phyloP scores from a whole-genome alignment of 2,329 filamentous ascomycete genomes.

The Colletotrichum simmondsii region DNA sequence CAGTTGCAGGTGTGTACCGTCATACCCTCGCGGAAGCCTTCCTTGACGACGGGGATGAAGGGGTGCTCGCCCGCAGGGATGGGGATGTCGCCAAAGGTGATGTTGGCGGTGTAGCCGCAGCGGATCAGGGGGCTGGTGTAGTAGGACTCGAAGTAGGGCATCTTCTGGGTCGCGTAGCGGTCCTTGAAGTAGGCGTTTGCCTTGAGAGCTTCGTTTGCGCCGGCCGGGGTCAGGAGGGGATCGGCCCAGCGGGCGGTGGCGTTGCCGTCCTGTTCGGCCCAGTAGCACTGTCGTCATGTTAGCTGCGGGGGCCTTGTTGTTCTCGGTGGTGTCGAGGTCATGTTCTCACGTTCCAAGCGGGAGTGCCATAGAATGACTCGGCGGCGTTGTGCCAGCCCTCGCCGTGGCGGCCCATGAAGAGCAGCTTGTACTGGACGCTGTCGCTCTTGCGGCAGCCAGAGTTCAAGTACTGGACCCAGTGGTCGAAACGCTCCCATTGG shows the following conservation, averaged over 20 bases:
- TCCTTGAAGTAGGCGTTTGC: constrained; percentile 70
- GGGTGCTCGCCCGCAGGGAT: constrained; percentile 59
- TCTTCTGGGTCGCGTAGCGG: constrained; percentile 61
- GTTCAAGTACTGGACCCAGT: constrained; percentile 68
- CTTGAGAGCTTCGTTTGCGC: constrained; percentile 65
- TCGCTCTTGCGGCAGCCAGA: constrained; percentile 45
- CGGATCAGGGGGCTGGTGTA: constrained; percentile 73
- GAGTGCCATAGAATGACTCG: constrained; percentile 74
- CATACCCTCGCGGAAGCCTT: constrained; percentile 73
- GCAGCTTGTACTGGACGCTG: constrained; percentile 70
- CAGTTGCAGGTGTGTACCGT: constrained; percentile 77
- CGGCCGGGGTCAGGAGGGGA: constrained; percentile 68
- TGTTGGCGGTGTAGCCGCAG: constrained; percentile 70
- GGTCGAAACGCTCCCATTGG: constrained; percentile 73
- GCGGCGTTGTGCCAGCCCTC: constrained; percentile 74
- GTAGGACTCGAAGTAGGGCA: constrained; percentile 71
- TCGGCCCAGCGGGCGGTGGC: constrained; percentile 72
- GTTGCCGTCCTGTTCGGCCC: constrained; percentile 73
- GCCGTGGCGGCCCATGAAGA: constrained; percentile 77
- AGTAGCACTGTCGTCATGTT: constrained; percentile 65
- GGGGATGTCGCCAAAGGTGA: constrained; percentile 67
- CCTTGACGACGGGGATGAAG: constrained; percentile 72
- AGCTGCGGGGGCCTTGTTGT: neutral
- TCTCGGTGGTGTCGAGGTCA: neutral
- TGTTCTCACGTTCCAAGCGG: constrained; percentile 72